A percentile compares a stretch with the other conserved stretches of the same genome.
Evolutionary conservation across 306 rosid genomes (phyloP).

Genomic region (Fragaria iinumae): DNA sequence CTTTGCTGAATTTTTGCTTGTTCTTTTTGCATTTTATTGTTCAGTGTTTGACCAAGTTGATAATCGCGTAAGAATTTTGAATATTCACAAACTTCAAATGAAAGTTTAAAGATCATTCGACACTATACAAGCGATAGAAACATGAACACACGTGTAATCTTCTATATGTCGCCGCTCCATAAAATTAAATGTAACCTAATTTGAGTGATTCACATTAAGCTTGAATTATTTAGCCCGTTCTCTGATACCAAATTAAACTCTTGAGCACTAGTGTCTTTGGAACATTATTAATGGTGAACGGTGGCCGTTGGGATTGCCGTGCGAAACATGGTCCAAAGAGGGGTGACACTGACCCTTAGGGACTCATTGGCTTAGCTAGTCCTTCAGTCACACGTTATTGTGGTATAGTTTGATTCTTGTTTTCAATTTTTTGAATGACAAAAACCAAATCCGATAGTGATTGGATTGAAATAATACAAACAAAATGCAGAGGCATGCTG

Average conservation of each 20-base stretch:
- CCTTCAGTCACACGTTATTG: slow-evolving; percentile 6
- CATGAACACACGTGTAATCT: not conserved
- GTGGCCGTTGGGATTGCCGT: not conserved
- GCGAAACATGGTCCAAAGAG: not conserved
- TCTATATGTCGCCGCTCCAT: not conserved
- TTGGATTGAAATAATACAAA: not conserved
- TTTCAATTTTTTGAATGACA: not conserved
- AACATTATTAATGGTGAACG: not conserved
- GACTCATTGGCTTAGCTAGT: not conserved
- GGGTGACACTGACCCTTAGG: not conserved
- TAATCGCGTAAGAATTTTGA: not conserved
- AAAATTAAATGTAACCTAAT: not conserved
- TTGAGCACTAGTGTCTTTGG: not conserved
- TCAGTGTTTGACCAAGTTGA: not conserved
- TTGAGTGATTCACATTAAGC: not conserved
- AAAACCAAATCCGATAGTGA: not conserved
- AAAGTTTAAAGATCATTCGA: not conserved
- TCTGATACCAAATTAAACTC: not conserved
- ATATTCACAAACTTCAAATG: too few relatives aligned
- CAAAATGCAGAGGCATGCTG: not conserved
- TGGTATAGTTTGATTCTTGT: not conserved
- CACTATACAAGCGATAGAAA: too few relatives aligned
- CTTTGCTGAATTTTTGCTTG: not conserved
- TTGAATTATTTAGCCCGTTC: not conserved
- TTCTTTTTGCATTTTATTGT: too few relatives aligned